These are phyloP conservation scores for Moesziomyces sp. DNA, from an alignment of 1,284 basidiomycete genomes.

Conservation along the genomic window DNA sequence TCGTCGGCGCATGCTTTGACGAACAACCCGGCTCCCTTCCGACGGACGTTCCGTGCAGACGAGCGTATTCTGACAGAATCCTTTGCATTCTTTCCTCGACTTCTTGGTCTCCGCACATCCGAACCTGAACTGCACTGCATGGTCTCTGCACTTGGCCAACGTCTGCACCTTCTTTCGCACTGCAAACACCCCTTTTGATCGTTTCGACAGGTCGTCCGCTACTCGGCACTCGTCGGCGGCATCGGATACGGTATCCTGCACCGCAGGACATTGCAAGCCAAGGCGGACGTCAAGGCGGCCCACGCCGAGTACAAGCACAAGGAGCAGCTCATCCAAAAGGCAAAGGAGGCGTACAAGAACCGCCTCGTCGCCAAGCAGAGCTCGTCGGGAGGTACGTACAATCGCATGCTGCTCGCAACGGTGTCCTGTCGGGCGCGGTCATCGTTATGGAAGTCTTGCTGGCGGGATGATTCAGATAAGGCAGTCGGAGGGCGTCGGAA, in stretches of 20 bases:
- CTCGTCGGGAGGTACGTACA: conserved; percentile 33
- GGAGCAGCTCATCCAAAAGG: conserved; percentile 78
- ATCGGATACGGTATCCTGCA: conserved; percentile 93
- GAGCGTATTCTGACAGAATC: background rate
- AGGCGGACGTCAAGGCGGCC: conserved; percentile 81
- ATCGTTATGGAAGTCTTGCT: no score
- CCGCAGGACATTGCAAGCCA: conserved; percentile 86
- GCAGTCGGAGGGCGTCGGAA: no score
- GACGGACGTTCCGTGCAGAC: no score
- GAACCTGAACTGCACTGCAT: no score
- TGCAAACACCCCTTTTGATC: no score
- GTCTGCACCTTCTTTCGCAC: background rate
- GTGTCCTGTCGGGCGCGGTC: no score
- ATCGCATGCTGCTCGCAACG: no score
- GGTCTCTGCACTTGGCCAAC: no score
- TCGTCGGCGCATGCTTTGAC: no score
- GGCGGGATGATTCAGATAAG: no score
- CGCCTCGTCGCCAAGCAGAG: conserved; percentile 56
- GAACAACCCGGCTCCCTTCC: no score
- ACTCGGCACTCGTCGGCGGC: conserved; percentile 88
- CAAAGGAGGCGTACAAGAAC: conserved; percentile 87
- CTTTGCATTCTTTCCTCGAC: background rate
- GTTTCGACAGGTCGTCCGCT: conserved; percentile 84
- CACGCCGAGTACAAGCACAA: conserved; percentile 68
- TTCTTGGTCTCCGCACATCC: no score